Evolutionary conservation across 2,329 filamentous ascomycete species (phyloP).

Genomic region (Lomentospora prolificans): DNA sequence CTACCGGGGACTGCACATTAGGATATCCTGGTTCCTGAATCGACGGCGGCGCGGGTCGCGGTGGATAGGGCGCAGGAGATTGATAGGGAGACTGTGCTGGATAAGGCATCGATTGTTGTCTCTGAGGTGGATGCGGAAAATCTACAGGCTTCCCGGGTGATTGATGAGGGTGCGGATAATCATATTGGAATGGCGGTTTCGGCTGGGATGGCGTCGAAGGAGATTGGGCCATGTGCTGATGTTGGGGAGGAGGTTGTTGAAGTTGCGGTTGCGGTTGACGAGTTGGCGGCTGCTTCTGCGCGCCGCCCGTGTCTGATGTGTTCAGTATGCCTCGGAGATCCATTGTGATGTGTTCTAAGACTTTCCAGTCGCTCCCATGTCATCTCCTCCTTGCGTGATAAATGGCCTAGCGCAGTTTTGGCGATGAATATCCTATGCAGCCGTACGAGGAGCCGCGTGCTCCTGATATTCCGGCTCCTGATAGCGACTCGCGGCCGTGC

Average conservation of each 20-base stretch:
- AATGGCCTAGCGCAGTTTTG: not conserved
- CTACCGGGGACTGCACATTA: not conserved
- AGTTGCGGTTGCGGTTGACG: constrained; percentile 13
- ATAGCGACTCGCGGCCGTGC: not conserved
- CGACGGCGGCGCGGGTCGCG: not conserved
- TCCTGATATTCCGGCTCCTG: not conserved
- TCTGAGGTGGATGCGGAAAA: constrained; percentile 23
- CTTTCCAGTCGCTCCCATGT: not conserved
- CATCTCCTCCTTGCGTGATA: not conserved
- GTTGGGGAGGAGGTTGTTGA: constrained; percentile 13
- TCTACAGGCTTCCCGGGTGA: constrained; percentile 40
- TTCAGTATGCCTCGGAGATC: constrained; percentile 47
- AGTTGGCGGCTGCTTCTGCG: constrained; percentile 17
- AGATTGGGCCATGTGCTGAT: constrained; percentile 3
- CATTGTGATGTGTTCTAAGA: constrained; percentile 24
- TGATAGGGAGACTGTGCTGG: constrained; percentile 6
- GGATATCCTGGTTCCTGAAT: not conserved
- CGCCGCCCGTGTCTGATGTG: constrained; percentile 35
- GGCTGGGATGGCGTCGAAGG: constrained; percentile 12
- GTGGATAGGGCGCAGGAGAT: constrained; percentile 1
- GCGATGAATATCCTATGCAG: not conserved
- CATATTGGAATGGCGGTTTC: constrained; percentile 31
- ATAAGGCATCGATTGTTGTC: constrained; percentile 10
- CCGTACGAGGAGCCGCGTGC: not conserved
- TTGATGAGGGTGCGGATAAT: constrained; percentile 37